A percentile compares a stretch with the other conserved stretches of the same genome.
Evolutionary conservation across 2,329 filamentous ascomycete genomes (phyloP).

Genomic region (Botrytis deweyae): DNA sequence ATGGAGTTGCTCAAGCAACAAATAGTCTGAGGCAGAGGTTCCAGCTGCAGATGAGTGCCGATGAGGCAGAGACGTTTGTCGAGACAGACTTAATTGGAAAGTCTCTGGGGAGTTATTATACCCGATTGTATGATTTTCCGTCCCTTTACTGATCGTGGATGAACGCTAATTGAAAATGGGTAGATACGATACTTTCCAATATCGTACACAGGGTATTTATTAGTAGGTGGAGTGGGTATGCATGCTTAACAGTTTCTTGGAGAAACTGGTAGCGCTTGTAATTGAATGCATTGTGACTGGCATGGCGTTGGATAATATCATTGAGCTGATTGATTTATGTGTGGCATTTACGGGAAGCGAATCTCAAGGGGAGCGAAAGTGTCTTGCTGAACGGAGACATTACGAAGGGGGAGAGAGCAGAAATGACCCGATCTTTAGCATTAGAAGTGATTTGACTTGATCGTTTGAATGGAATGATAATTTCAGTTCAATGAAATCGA

Average conservation of each 20-base stretch:
- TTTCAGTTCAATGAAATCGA: background rate
- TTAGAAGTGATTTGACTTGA: background rate
- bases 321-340: conserved; percentile 15
- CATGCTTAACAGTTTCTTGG: background rate
- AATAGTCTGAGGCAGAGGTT: conserved; percentile 70
- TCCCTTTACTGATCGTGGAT: background rate
- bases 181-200: conserved; percentile 84
- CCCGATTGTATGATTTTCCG: conserved; percentile 65
- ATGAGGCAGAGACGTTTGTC: conserved; percentile 78
- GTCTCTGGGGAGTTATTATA: conserved; percentile 84
- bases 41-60: conserved; percentile 77
- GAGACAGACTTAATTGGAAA: conserved; percentile 77
- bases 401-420: background rate
- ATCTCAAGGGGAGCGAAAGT: background rate
- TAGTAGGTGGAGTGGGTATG: conserved; percentile 41
- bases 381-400: background rate
- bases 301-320: conserved; percentile 20
- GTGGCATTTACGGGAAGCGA: conserved; percentile 7
- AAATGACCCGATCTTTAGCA: background rate
- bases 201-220: conserved; percentile 84
- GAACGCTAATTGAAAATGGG: conserved; percentile 21
- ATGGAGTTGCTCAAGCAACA: conserved; percentile 70
- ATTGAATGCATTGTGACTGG: conserved; percentile 4
- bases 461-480: background rate
- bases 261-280: background rate